Percentiles rank a stretch among this genome's conserved stretches.
These are phyloP conservation scores for Nyssa sinensis DNA, from an alignment of 148 eudicot genomes.

Conservation along the genomic window DNA sequence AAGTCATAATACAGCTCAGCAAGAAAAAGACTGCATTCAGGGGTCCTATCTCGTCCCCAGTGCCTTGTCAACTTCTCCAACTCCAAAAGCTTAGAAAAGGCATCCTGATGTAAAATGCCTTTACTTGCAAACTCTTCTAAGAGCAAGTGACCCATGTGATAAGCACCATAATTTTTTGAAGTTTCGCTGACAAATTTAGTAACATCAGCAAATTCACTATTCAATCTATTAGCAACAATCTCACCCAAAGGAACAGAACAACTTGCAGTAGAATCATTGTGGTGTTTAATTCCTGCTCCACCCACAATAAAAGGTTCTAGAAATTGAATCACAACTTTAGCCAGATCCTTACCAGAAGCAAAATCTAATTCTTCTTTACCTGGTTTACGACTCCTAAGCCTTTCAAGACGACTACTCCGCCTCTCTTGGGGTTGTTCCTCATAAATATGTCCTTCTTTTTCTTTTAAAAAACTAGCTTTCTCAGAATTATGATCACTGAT, in stretches of 20 bases:
- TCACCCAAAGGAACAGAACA: conserved; percentile 31
- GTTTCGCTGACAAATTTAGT: conserved; percentile 51
- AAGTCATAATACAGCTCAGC: conserved; percentile 83
- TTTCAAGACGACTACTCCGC: conserved; percentile 81
- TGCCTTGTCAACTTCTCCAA: conserved; percentile 84
- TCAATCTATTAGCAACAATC: conserved; percentile 22
- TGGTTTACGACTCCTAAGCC: conserved; percentile 83
- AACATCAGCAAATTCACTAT: conserved; percentile 48
- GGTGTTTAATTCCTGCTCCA: conserved; percentile 40
- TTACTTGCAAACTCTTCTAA: conserved; percentile 72
- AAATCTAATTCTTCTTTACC: conserved; percentile 82
- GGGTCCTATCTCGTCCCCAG: conserved; percentile 65
- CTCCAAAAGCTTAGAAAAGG: conserved; percentile 60
- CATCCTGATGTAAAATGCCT: conserved; percentile 48
- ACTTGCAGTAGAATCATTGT: conserved; percentile 30
- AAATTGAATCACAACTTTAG: conserved; percentile 60
- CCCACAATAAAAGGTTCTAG: conserved; percentile 60
- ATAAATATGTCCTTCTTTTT: conserved; percentile 41
- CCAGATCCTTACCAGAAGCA: conserved; percentile 58
- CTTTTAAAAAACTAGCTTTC: conserved; percentile 30
- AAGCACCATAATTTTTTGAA: conserved; percentile 71
- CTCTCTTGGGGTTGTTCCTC: conserved; percentile 89
- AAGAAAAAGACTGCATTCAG: conserved; percentile 88
- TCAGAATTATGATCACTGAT: conserved; percentile 34
- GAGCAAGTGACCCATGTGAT: conserved; percentile 77